Evolutionary conservation across 352 stramenopile genomes (phyloP).

Genomic region (Pythium insidiosum): DNA sequence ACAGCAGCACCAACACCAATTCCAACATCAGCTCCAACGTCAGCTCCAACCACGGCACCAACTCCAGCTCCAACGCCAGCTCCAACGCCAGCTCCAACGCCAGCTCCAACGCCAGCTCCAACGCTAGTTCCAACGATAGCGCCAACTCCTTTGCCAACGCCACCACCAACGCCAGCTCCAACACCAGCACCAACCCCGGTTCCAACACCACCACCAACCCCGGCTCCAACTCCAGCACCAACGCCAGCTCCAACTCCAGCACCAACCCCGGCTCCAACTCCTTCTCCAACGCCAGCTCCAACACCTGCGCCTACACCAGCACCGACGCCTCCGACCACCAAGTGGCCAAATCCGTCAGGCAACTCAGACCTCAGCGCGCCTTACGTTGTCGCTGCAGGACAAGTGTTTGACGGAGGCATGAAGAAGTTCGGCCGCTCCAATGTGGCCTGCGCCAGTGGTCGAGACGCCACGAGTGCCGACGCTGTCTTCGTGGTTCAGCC

Average conservation of each 20-base stretch:
- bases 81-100: background rate
- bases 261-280: constrained; percentile 2
- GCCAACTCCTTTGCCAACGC: background rate
- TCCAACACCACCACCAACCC: constrained; percentile 11
- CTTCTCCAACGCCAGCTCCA: constrained; percentile 5
- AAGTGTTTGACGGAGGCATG: constrained; percentile 51
- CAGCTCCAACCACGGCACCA: background rate
- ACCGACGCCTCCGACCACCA: constrained; percentile 5
- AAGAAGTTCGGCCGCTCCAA: constrained; percentile 52
- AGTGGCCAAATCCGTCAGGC: constrained; percentile 38
- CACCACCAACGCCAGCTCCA: background rate
- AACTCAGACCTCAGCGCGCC: constrained; percentile 25
- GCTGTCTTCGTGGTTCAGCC: constrained; percentile 59
- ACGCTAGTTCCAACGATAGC: background rate
- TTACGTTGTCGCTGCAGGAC: constrained; percentile 16
- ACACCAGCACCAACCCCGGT: constrained; percentile 2
- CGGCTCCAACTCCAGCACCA: constrained; percentile 6
- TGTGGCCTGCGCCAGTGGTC: constrained; percentile 25
- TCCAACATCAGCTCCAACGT: background rate
- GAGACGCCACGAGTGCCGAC: constrained; percentile 23
- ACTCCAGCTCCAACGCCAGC: constrained; percentile 1
- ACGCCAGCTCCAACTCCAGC: constrained; percentile 9
- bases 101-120: background rate
- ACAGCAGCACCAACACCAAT: background rate
- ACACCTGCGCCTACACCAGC: constrained; percentile 1